These are phyloP conservation scores for Penicilliopsis zonata DNA, from an alignment of 495 filamentous ascomycete species.

Conservation along the genomic window DNA sequence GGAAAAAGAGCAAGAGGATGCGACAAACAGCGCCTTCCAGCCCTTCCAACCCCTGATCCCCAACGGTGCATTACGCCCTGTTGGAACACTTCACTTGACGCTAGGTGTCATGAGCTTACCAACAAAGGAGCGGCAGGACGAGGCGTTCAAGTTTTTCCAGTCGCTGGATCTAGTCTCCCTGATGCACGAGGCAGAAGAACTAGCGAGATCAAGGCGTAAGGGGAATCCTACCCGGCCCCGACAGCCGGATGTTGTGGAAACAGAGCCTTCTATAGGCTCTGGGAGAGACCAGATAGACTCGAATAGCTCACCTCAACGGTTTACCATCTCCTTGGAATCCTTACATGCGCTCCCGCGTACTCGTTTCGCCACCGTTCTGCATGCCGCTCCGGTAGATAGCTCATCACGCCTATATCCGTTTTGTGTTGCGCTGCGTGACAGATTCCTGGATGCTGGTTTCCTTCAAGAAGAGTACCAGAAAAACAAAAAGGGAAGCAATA, in stretches of 20 bases:
- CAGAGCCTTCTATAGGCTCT: no score
- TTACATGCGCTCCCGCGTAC: conserved; percentile 20
- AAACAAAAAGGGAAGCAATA: conserved; percentile 3
- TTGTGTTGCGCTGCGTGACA: conserved; percentile 44
- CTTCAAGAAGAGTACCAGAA: conserved; percentile 37
- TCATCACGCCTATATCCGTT: conserved; percentile 47
- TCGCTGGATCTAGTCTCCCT: conserved; percentile 40
- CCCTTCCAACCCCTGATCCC: conserved; percentile 27
- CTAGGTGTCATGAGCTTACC: conserved; percentile 76
- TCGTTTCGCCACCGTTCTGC: conserved; percentile 37
- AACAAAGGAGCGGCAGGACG: conserved; percentile 39
- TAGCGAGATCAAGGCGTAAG: neutral
- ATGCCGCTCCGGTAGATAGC: conserved; percentile 43
- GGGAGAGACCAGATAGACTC: no score
- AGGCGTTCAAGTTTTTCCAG: conserved; percentile 44
- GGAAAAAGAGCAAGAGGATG: conserved; percentile 3
- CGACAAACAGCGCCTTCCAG: conserved; percentile 1
- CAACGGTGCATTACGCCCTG: conserved; percentile 55
- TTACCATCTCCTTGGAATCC: conserved; percentile 26
- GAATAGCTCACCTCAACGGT: no score
- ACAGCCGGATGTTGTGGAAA: no score
- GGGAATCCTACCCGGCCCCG: neutral
- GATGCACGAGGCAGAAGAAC: conserved; percentile 21
- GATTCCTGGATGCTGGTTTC: conserved; percentile 51
- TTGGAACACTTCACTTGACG: conserved; percentile 76